Evolutionary conservation across 495 filamentous ascomycete genomes (phyloP).

Genomic region (Lasiosphaeria ovina): DNA sequence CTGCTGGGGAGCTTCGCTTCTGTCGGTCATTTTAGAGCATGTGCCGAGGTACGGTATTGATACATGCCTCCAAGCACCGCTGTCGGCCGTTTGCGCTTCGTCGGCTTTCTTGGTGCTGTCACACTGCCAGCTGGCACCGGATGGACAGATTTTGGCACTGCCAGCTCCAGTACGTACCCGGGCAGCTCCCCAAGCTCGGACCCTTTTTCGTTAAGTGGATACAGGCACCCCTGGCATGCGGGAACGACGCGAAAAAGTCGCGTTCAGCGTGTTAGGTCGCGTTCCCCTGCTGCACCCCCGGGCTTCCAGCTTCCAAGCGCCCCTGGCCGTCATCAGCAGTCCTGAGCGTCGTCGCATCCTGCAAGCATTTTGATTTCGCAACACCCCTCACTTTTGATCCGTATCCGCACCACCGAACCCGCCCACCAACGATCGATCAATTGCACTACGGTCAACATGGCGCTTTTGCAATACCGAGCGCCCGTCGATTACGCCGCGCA

Average conservation of each 20-base stretch:
- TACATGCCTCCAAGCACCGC: too few species aligned
- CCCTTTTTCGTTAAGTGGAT: background rate
- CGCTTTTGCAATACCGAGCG: slow-evolving; percentile 69
- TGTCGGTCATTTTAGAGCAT: slow-evolving; percentile 28
- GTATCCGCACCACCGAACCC: background rate
- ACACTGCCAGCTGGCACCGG: too few species aligned
- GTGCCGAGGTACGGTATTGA: slow-evolving; percentile 33
- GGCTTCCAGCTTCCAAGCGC: slow-evolving; percentile 11
- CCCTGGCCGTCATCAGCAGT: slow-evolving; percentile 11
- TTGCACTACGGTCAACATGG: slow-evolving; percentile 53
- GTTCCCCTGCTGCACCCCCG: slow-evolving; percentile 25
- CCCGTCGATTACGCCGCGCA: slow-evolving; percentile 86
- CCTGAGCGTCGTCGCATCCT: background rate
- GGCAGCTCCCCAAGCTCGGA: too few species aligned
- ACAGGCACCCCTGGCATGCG: slow-evolving; percentile 8
- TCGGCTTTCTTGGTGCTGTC: too few species aligned
- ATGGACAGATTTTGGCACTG: too few species aligned
- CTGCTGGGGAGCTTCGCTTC: background rate
- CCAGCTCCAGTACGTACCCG: too few species aligned
- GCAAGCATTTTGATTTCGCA: slow-evolving; percentile 9
- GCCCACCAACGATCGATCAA: slow-evolving; percentile 10
- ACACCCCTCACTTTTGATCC: slow-evolving; percentile 7
- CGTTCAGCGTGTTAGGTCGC: slow-evolving; percentile 21
- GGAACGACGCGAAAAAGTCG: slow-evolving; percentile 25
- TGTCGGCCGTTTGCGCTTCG: too few species aligned